Evolutionary conservation across 345 rosid species (phyloP).

Genomic region (Carallia brachiata): DNA sequence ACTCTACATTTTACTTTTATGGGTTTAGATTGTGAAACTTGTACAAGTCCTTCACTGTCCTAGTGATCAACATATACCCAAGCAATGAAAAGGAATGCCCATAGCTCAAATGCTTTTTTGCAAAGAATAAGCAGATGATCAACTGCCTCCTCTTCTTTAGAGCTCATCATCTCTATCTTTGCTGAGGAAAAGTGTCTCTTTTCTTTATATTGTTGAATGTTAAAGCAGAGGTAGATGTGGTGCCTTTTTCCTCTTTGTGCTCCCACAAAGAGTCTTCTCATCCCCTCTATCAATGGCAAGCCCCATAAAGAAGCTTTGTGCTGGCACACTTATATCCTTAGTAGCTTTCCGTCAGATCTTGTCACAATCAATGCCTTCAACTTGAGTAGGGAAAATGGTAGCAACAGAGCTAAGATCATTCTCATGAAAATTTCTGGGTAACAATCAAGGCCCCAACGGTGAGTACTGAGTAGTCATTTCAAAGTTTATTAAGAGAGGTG

Average conservation of each 20-base stretch:
- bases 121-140: too few species aligned
- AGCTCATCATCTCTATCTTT: too few species aligned
- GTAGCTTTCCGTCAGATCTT: background rate
- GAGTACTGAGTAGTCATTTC: background rate
- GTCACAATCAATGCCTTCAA: background rate
- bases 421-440: background rate
- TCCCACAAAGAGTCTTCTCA: background rate
- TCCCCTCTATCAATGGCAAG: background rate
- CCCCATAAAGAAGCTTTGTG: too few species aligned
- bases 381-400: background rate
- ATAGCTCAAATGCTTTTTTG: too few species aligned
- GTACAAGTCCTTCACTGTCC: background rate
- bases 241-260: too few species aligned
- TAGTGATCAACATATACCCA: too few species aligned
- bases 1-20: background rate
- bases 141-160: too few species aligned
- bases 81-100: too few species aligned
- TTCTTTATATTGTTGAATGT: too few species aligned
- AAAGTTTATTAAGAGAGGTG: background rate
- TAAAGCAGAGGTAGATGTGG: too few species aligned
- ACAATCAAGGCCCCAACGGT: background rate
- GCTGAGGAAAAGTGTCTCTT: too few species aligned
- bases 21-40: background rate
- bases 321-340: background rate
- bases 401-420: background rate